phyloP scores from a whole-genome alignment of 2,329 filamentous ascomycete genomes.

The Phialocephala subalpina region DNA sequence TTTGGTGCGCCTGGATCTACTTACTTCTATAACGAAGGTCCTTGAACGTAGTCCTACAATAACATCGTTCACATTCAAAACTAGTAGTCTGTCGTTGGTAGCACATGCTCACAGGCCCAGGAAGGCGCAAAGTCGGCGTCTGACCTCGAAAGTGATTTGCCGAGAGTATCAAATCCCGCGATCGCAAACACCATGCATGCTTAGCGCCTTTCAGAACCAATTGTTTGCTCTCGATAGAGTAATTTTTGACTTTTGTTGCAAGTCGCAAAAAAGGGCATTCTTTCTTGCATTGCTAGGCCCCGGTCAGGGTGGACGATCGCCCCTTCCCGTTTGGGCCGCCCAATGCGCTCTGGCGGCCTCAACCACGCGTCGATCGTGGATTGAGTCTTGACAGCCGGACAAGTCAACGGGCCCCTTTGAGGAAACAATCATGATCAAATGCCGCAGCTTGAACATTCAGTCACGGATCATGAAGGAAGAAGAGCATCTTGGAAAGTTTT shows the following conservation, averaged over 20 bases:
- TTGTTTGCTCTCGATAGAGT: neutral
- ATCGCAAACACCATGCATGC: neutral
- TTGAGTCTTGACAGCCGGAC: neutral
- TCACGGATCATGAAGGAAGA: neutral
- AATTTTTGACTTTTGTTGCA: neutral
- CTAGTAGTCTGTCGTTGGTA: neutral
- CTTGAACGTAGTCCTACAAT: constrained; percentile 12
- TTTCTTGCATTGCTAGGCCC: neutral
- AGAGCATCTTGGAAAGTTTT: neutral
- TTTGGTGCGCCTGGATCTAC: constrained; percentile 33
- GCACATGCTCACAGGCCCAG: neutral
- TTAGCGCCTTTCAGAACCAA: neutral
- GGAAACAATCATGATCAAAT: neutral
- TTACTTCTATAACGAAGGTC: constrained; percentile 29
- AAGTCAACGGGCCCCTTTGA: neutral
- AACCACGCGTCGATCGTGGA: too few relatives aligned
- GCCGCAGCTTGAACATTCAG: neutral
- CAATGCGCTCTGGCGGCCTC: too few relatives aligned
- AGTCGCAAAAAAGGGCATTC: constrained; percentile 11
- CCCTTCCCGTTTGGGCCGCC: neutral
- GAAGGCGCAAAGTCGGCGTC: neutral
- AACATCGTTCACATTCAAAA: neutral
- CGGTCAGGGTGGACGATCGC: neutral
- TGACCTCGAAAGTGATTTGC: constrained; percentile 4
- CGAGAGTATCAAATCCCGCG: neutral